Evolutionary conservation across 2,329 filamentous ascomycete genomes (phyloP).

Genomic region (Colletotrichum magnum): DNA sequence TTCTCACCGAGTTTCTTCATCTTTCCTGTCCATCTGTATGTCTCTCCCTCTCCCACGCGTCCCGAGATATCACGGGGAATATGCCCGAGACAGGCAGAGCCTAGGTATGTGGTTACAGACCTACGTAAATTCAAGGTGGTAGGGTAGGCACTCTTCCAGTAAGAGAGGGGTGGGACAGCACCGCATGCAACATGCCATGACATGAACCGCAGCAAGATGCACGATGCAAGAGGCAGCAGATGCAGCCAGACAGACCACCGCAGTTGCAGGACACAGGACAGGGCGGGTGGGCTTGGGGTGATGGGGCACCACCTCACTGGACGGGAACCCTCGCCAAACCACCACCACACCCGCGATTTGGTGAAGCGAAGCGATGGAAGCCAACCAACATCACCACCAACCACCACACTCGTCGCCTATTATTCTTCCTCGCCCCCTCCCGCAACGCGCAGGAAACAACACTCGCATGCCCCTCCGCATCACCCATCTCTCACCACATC

Average conservation of each 20-base stretch:
- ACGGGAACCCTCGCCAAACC: conserved; percentile 19
- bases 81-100: conserved; percentile 1
- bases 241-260: neutral
- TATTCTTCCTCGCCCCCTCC: conserved; percentile 2
- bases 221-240: conserved; percentile 29
- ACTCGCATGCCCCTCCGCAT: conserved; percentile 31
- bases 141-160: neutral
- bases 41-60: conserved; percentile 2
- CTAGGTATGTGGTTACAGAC: neutral
- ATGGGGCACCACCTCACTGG: conserved; percentile 61
- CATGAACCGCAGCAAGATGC: conserved; percentile 34
- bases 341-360: too few relatives aligned
- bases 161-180: conserved; percentile 14
- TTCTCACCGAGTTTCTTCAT: neutral
- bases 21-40: neutral
- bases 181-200: conserved; percentile 31
- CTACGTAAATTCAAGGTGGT: neutral
- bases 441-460: conserved; percentile 17
- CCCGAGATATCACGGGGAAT: conserved; percentile 3
- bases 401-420: neutral
- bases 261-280: conserved; percentile 4
- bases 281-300: conserved; percentile 44
- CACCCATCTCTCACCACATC: conserved; percentile 15
- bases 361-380: too few relatives aligned
- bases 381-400: neutral